phyloP scores from a whole-genome alignment of 2,329 filamentous ascomycete species.

The Amauroascus verrucosus region DNA sequence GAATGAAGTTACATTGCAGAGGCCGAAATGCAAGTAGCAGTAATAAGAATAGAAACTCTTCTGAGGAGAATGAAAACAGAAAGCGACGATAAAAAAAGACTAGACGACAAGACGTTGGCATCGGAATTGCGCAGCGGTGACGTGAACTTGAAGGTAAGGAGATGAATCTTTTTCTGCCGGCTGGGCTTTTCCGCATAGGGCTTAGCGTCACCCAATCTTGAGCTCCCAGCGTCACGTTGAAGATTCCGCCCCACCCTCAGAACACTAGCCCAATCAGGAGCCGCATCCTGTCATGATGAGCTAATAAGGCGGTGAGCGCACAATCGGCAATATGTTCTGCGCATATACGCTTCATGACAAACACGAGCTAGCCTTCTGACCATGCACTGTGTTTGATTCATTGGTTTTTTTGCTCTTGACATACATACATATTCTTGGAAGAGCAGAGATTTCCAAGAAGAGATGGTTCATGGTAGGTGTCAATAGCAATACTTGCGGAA shows the following conservation, averaged over 20 bases:
- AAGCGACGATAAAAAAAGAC: background rate
- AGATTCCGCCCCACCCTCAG: background rate
- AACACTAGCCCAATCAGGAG: background rate
- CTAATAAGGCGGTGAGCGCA: background rate
- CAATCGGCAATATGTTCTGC: background rate
- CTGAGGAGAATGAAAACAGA: background rate
- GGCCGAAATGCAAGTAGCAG: background rate
- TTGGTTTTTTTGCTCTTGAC: no score
- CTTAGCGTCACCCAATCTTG: background rate
- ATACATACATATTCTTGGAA: no score
- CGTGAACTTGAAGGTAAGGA: conserved; percentile 9
- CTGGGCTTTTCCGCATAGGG: background rate
- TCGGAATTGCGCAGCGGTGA: background rate
- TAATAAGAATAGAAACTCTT: background rate
- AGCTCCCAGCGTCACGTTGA: background rate
- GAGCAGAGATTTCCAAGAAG: no score
- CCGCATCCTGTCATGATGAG: background rate
- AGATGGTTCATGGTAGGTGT: no score
- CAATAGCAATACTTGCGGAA: no score
- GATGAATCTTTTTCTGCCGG: conserved; percentile 12
- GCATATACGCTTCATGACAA: no score
- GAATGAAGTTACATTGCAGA: conserved; percentile 4
- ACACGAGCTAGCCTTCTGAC: no score
- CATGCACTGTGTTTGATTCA: no score
- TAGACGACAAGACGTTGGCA: background rate